Conservation (phyloP, 148 eudicot genomes). For the Linanthus parryae region DNA sequence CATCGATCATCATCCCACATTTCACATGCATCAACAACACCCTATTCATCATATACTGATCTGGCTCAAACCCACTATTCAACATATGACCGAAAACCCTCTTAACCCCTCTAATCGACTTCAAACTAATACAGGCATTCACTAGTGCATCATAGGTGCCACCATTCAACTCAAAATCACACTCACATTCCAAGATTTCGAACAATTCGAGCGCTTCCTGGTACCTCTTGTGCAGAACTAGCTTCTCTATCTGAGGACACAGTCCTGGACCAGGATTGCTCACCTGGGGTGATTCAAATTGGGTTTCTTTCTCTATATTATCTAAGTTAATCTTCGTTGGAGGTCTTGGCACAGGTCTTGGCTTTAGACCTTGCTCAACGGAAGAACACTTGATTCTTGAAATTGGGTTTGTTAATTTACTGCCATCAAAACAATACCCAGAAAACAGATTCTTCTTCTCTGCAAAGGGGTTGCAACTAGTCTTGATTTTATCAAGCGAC, state of each 20-base stretch:
- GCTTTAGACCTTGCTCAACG: slow-evolving; percentile 39
- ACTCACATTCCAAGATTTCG: slow-evolving; percentile 63
- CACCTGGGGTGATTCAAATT: slow-evolving; percentile 3
- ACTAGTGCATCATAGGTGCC: slow-evolving; percentile 69
- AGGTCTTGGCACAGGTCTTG: slow-evolving; percentile 47
- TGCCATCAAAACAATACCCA: slow-evolving; percentile 17
- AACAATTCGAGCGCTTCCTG: slow-evolving; percentile 71
- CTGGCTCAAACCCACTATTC: slow-evolving; percentile 39
- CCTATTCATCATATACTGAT: slow-evolving; percentile 72
- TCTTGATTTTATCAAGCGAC: slow-evolving; percentile 24
- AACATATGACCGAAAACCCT: slow-evolving; percentile 51
- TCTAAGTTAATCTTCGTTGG: slow-evolving; percentile 9
- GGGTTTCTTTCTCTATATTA: slow-evolving; percentile 16
- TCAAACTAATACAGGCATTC: slow-evolving; percentile 62
- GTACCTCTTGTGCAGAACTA: slow-evolving; percentile 40
- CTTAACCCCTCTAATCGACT: slow-evolving; percentile 69
- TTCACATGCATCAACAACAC: slow-evolving; percentile 71
- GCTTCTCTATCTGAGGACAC: slow-evolving; percentile 56
- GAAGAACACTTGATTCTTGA: slow-evolving; percentile 28
- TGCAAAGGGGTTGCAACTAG: slow-evolving; percentile 13
- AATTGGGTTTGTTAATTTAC: slow-evolving; percentile 20
- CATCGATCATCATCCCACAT: slow-evolving; percentile 82
- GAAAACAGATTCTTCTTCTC: slow-evolving; percentile 16
- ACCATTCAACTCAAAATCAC: slow-evolving; percentile 22
- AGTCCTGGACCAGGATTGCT: slow-evolving; percentile 19